Conservation (phyloP, 345 rosid species). For the Jatropha curcas region DNA sequence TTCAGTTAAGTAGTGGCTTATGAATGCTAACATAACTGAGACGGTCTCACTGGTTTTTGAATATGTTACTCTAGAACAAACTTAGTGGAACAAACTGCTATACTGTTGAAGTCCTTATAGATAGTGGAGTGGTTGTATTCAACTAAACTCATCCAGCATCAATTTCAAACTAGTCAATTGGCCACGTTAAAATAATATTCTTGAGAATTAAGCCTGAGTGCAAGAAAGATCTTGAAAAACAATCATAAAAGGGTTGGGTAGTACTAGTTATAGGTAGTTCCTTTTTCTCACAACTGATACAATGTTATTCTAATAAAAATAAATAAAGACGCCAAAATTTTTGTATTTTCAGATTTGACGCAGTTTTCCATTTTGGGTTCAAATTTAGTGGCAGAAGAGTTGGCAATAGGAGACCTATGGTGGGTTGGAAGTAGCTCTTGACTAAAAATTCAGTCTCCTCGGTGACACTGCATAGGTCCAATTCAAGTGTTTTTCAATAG, state of each 20-base stretch:
- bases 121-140: background rate
- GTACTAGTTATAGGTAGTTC: background rate
- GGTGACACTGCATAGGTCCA: background rate
- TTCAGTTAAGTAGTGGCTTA: background rate
- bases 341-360: background rate
- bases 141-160: background rate
- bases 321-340: background rate
- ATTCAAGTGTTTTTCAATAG: background rate
- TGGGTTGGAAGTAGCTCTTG: background rate
- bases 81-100: background rate
- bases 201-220: background rate
- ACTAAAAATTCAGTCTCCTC: background rate
- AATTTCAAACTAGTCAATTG: background rate
- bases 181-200: background rate
- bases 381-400: background rate
- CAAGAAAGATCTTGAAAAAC: background rate
- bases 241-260: background rate
- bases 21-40: background rate
- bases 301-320: background rate
- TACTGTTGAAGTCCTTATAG: background rate
- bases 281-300: too few relatives aligned
- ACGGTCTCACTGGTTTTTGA: background rate
- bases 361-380: background rate
- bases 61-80: background rate
- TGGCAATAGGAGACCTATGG: background rate